Conservation (phyloP, 2,329 filamentous ascomycete genomes). For the Orbilia ellipsospora region DNA sequence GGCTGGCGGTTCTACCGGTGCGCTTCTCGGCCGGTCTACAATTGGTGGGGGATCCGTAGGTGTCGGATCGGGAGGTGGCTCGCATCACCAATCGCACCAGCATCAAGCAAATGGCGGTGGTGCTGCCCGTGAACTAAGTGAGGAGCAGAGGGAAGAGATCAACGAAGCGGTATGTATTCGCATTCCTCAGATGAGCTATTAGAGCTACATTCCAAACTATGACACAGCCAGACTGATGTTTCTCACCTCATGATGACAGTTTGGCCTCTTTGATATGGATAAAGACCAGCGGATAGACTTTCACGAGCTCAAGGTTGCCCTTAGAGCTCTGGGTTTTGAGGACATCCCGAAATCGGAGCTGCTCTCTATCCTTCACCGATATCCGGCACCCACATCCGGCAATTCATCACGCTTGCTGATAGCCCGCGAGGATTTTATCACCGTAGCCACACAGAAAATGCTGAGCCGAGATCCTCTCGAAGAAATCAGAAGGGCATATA, state of each 20-base stretch:
- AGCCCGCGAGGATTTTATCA: constrained; percentile 77
- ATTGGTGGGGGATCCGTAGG: constrained; percentile 55
- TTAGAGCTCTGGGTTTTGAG: constrained; percentile 46
- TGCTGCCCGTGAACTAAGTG: constrained; percentile 71
- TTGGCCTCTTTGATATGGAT: constrained; percentile 95
- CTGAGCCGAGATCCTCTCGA: constrained; percentile 84
- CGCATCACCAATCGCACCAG: constrained; percentile 52
- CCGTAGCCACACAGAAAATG: constrained; percentile 82
- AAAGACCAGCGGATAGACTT: constrained; percentile 95
- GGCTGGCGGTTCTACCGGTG: constrained; percentile 41
- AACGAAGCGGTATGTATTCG: constrained; percentile 81
- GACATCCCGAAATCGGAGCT: constrained; percentile 50
- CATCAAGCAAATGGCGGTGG: constrained; percentile 55
- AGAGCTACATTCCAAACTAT: neutral
- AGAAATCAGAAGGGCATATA: constrained; percentile 90
- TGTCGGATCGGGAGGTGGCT: constrained; percentile 54
- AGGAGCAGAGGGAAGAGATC: constrained; percentile 92
- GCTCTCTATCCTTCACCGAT: constrained; percentile 34
- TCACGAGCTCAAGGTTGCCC: constrained; percentile 81
- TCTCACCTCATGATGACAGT: constrained; percentile 67
- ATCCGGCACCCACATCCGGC: constrained; percentile 40
- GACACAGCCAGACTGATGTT: neutral
- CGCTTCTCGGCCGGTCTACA: constrained; percentile 54
- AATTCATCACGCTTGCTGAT: constrained; percentile 76
- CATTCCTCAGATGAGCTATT: neutral